These are phyloP conservation scores for Epicoccum sorghinum DNA, from an alignment of 2,329 filamentous ascomycete genomes.

Conservation along the genomic window DNA sequence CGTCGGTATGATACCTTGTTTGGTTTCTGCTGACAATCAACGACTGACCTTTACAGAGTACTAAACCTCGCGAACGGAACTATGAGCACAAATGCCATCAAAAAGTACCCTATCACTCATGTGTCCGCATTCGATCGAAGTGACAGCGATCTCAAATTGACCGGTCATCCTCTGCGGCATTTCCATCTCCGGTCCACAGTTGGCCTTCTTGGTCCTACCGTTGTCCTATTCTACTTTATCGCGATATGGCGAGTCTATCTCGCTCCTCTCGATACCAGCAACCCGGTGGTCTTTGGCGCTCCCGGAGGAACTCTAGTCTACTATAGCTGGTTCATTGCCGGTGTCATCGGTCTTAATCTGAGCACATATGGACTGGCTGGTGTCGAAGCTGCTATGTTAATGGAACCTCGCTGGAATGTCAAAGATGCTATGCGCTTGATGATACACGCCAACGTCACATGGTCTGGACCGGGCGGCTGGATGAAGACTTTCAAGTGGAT, in stretches of 20 bases:
- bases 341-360: slow-evolving; percentile 14
- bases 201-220: slow-evolving; percentile 9
- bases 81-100: no score
- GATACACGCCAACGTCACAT: slow-evolving; percentile 19
- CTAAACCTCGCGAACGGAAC: no score
- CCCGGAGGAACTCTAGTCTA: slow-evolving; percentile 16
- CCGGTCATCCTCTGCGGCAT: not conserved
- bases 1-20: no score
- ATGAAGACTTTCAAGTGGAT: slow-evolving; percentile 16
- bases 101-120: no score
- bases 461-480: slow-evolving; percentile 18
- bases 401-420: slow-evolving; percentile 16
- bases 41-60: no score
- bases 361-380: slow-evolving; percentile 17
- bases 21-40: no score
- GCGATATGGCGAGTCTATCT: slow-evolving; percentile 16
- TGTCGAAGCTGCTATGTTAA: slow-evolving; percentile 16
- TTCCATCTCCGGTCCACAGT: slow-evolving; percentile 14
- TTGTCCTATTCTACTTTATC: slow-evolving; percentile 12
- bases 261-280: not conserved
- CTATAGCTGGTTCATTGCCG: slow-evolving; percentile 4
- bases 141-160: not conserved
- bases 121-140: not conserved
- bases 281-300: slow-evolving; percentile 2
- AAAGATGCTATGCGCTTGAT: slow-evolving; percentile 14